Evolutionary conservation across 768 basidiomycete genomes (phyloP), one percentile per base, ranked within the genome.

Genomic region (Pisolithus marmoratus): DNA sequence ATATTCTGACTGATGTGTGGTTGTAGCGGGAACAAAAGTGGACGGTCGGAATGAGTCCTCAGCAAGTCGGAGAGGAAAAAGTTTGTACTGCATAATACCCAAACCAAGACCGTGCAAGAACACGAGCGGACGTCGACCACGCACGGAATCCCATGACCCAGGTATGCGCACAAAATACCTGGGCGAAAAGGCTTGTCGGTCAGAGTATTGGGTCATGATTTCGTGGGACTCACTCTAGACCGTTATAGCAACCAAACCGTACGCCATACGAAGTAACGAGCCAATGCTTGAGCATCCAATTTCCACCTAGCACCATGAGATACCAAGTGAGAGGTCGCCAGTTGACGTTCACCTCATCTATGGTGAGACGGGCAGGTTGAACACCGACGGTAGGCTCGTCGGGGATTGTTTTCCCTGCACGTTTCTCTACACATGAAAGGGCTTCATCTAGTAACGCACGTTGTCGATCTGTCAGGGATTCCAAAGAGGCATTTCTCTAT

Each of bases 91-190:
- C 19, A 83, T 60, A 11, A 90, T 67, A 3, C 93, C 93, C 46
- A 94, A 76, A 9, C 94, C 94, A 2, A 98, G 80, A 3, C 94
- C 94, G 61, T 96, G 93, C 36, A 92, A 66, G 63, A 94, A 91
- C 15, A 96, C 77, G 36, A 94, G 68, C 0, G 94, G 94, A 38
- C 81, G 78, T 27, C 75, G 76, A 23, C 80, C 83, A 38, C 63
- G 74, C 17, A 65, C 63, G 3, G 80, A 67, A 42, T 83, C 72
- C 90, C 90, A 93, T 14, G 72, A 65, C 8, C 69, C 60, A 2
- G 94, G 93, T 34, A 84, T 71, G 40, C 87, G 82, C 20, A 93
- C 65, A 23, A 93, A 73, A 64, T 92, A 94, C 60, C 87, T 90
- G 12, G 53, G 34, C 49, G 23, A 11, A 37, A 45, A 11, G 48